phyloP scores from a whole-genome alignment of 2,329 filamentous ascomycete genomes.

The Diaporthe helianthi region DNA sequence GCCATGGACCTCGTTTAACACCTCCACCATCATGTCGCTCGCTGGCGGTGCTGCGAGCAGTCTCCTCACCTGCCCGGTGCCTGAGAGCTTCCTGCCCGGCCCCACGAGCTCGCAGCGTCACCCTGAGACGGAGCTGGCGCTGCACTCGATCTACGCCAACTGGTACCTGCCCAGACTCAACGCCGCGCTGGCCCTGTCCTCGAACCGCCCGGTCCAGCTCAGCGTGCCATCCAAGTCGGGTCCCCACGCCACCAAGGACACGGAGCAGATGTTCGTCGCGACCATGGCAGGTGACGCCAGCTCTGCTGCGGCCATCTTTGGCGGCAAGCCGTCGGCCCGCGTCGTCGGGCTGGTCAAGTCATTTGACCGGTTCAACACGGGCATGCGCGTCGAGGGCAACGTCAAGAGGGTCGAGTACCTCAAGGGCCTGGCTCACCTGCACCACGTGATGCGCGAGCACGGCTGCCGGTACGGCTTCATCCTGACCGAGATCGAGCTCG shows the following conservation, averaged over 20 bases:
- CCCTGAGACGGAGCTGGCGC: slow-evolving; percentile 79
- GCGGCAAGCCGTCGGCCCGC: slow-evolving; percentile 54
- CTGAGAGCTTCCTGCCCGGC: slow-evolving; percentile 65
- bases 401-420: slow-evolving; percentile 90
- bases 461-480: slow-evolving; percentile 95
- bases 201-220: slow-evolving; percentile 67
- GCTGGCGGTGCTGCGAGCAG: slow-evolving; percentile 68
- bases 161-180: slow-evolving; percentile 90
- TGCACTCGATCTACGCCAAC: slow-evolving; percentile 76
- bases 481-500: slow-evolving; percentile 92
- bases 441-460: slow-evolving; percentile 92
- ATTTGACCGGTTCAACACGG: slow-evolving; percentile 94
- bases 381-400: slow-evolving; percentile 86
- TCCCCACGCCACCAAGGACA: slow-evolving; percentile 46
- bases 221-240: slow-evolving; percentile 49
- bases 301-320: slow-evolving; percentile 61
- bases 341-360: slow-evolving; percentile 78
- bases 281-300: slow-evolving; percentile 64
- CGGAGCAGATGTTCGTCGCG: slow-evolving; percentile 64
- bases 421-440: slow-evolving; percentile 82
- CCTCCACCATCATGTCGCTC: slow-evolving; percentile 73
- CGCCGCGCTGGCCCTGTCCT: slow-evolving; percentile 78
- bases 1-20: slow-evolving; percentile 81
- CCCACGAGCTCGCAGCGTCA: slow-evolving; percentile 66
- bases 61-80: slow-evolving; percentile 75